These are phyloP conservation scores for Podaxis sp. DNA, from an alignment of 768 basidiomycete genomes.

Conservation along the genomic window DNA sequence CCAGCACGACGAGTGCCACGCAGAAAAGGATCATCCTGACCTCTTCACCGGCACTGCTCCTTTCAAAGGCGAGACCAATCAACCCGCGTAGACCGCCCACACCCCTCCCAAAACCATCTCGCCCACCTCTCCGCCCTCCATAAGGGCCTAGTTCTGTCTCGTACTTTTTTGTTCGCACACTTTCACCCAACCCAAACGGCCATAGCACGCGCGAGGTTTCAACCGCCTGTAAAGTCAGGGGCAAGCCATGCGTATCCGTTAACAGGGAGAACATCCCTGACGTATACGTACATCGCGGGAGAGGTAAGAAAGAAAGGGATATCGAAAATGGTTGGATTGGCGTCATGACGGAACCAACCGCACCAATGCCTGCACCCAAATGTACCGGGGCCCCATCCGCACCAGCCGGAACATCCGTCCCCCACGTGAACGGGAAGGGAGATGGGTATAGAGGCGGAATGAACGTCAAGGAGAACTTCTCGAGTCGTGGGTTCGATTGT, in stretches of 20 bases:
- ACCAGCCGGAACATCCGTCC: background rate
- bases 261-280: slow-evolving; percentile 58
- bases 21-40: slow-evolving; percentile 60
- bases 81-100: slow-evolving; percentile 41
- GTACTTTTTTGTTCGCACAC: slow-evolving; percentile 36
- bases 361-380: slow-evolving; percentile 10
- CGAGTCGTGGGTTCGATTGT: slow-evolving; percentile 64
- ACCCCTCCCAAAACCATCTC: slow-evolving; percentile 35
- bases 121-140: slow-evolving; percentile 17
- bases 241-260: slow-evolving; percentile 66
- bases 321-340: slow-evolving; percentile 12
- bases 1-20: slow-evolving; percentile 45
- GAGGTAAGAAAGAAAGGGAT: slow-evolving; percentile 39
- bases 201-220: slow-evolving; percentile 49
- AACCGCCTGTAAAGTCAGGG: slow-evolving; percentile 47
- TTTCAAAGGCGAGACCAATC: slow-evolving; percentile 50
- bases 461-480: slow-evolving; percentile 63
- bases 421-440: slow-evolving; percentile 38
- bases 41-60: slow-evolving; percentile 67
- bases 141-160: slow-evolving; percentile 40
- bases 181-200: slow-evolving; percentile 49
- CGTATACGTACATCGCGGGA: slow-evolving; percentile 42
- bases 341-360: slow-evolving; percentile 2
- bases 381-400: slow-evolving; percentile 2
- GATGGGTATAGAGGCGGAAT: slow-evolving; percentile 55